A percentile compares a stretch with the other conserved stretches of the same genome.
Evolutionary conservation across 192 early-diverging fungal species (phyloP).

Genomic region (Gonapodya prolifera): DNA sequence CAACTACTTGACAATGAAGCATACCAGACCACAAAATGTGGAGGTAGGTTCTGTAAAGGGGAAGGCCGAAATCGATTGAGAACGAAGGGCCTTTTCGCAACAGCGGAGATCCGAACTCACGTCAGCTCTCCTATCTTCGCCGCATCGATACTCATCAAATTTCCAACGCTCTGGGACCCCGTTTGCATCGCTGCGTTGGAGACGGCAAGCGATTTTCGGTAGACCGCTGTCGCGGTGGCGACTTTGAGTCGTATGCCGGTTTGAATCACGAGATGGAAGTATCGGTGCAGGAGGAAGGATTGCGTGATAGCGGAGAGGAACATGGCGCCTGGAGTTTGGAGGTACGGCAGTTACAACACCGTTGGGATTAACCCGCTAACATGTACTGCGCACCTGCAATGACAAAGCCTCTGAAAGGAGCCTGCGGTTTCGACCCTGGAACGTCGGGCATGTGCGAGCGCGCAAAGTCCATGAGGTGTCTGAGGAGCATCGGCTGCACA

Average conservation of each 20-base stretch:
- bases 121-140: too few species aligned
- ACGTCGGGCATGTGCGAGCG: conserved; percentile 15
- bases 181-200: not conserved
- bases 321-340: conserved; percentile 41
- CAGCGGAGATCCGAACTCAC: too few species aligned
- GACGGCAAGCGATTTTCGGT: conserved; percentile 64
- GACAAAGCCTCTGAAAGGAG: conserved; percentile 60
- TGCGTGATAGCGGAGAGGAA: conserved; percentile 57
- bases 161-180: not conserved
- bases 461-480: conserved; percentile 52
- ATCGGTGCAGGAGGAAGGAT: conserved; percentile 74
- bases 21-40: conserved; percentile 67
- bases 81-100: too few species aligned
- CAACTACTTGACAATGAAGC: too few species aligned
- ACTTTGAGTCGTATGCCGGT: conserved; percentile 63
- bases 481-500: conserved; percentile 64
- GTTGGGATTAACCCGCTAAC: not conserved
- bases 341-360: not conserved
- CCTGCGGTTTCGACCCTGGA: conserved; percentile 28
- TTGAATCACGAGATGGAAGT: conserved; percentile 70
- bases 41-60: conserved; percentile 34
- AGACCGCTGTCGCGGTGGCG: conserved; percentile 67
- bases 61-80: too few species aligned
- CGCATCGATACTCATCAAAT: not conserved
- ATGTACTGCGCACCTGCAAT: conserved; percentile 41